Base-by-base conservation (phyloP, 257 asterid genomes). In the Salvia miltiorrhiza region DNA sequence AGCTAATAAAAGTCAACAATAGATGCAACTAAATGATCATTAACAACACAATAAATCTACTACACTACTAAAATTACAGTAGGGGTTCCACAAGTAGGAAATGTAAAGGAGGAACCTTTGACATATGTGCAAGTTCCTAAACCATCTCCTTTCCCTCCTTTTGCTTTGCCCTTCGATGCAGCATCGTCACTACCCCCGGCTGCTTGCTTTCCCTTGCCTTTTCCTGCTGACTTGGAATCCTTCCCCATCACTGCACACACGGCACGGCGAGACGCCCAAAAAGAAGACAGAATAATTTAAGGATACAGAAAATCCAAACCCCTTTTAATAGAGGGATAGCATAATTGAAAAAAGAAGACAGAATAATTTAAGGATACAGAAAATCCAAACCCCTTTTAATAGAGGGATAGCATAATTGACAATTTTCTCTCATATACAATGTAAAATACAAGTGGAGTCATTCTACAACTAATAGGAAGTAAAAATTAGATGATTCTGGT, bases 91-190 rank as follows among this genome's bases (percentile, higher is more conserved):
- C 28, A n/a, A n/a, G n/a, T n/a, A n/a, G n/a, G n/a, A n/a, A n/a
- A n/a, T n/a, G n/a, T n/a, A n/a, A 33, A 28, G 70, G 61, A 62
- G 70, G 61, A 72, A 92, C 99, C 99, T 89, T 90, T 94, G 69
- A 91, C 97, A n/a, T 91, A 89, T 11, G 97, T 85, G 86, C 99
- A 91, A 76, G 99, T 94, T 64, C 97, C 97, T 32, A 91, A 88
- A 57, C 90, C 93, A 70, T 94, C 99, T 19, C 76, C 81, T 73
- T 91, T 89, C 11, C 86, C 96, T 54, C 72, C 93, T 78, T 94
- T 94, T 47, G 96, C 97, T 86, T 91, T 94, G 67, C 92, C 96
- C 86, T 94, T 94, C 0, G 96, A 80, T 55, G 80, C 90, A 72
- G 80, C 62, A n/a, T 85, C 97, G 11, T 91, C 95, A 61, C 97